A percentile compares a stretch with the other conserved stretches of the same genome.
Conservation (phyloP, 208 protist species). For the Angomonas deanei region DNA sequence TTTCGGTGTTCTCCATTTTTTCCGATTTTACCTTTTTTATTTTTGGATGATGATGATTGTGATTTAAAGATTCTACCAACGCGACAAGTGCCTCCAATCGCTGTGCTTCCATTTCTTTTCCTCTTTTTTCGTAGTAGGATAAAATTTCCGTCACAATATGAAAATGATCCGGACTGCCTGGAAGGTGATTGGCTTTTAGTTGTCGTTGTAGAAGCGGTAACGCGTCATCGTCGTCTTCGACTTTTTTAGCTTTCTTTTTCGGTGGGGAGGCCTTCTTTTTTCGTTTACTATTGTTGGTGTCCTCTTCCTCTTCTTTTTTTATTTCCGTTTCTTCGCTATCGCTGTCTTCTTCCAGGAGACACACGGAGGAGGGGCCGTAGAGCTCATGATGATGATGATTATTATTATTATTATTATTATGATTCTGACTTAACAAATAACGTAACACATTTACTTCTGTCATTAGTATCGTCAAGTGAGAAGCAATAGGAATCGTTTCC, state of each 20-base stretch:
- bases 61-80: not conserved
- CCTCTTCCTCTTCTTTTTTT: not conserved
- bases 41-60: no score
- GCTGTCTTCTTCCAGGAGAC: not conserved
- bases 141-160: not conserved
- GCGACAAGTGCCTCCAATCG: not conserved
- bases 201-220: not conserved
- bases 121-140: not conserved
- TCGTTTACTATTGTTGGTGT: not conserved
- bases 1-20: no score
- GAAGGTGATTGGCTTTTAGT: not conserved
- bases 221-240: conserved; percentile 2
- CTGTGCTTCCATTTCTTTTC: not conserved
- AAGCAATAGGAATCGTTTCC: conserved; percentile 34
- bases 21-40: no score
- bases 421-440: conserved; percentile 39
- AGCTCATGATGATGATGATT: no score
- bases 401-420: no score
- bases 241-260: conserved; percentile 9
- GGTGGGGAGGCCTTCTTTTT: not conserved
- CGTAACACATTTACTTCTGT: conserved; percentile 64
- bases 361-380: conserved; percentile 17
- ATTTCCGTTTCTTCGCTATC: conserved; percentile 1
- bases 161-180: not conserved
- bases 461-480: conserved; percentile 62